These are phyloP conservation scores for Aspergillus ochraceus DNA, from an alignment of 2,329 filamentous ascomycete species.

Conservation along the genomic window DNA sequence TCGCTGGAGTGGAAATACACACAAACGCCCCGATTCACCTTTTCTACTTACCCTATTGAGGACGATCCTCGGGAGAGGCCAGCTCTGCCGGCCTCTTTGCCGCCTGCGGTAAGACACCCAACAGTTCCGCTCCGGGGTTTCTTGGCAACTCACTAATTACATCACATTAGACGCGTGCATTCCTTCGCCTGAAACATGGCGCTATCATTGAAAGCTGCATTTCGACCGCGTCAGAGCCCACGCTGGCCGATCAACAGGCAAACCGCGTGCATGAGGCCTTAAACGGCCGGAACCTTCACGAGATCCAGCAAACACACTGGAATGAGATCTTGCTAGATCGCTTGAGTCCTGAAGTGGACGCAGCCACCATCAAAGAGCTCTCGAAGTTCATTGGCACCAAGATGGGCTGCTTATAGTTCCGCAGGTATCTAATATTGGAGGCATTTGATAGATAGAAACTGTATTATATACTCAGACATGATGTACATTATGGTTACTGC, in stretches of 20 bases:
- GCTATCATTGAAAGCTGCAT: slow-evolving; percentile 42
- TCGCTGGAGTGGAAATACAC: slow-evolving; percentile 70
- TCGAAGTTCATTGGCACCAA: slow-evolving; percentile 27
- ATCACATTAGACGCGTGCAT: slow-evolving; percentile 38
- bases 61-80: slow-evolving; percentile 60
- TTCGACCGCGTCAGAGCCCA: slow-evolving; percentile 36
- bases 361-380: slow-evolving; percentile 21
- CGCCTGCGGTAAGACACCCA: slow-evolving; percentile 41
- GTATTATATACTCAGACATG: neutral
- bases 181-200: slow-evolving; percentile 43
- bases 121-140: neutral
- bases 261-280: slow-evolving; percentile 30
- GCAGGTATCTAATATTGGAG: neutral
- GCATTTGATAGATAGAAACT: neutral
- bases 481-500: neutral
- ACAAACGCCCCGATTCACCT: slow-evolving; percentile 81
- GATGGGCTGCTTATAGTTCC: slow-evolving; percentile 18
- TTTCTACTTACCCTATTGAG: slow-evolving; percentile 62
- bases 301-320: slow-evolving; percentile 41
- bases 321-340: slow-evolving; percentile 22
- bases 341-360: slow-evolving; percentile 14
- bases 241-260: slow-evolving; percentile 34
- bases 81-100: slow-evolving; percentile 50
- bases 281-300: slow-evolving; percentile 49
- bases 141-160: neutral